Percentiles rank a stretch among this genome's conserved stretches.
Evolutionary conservation across 2,329 filamentous ascomycete species (phyloP).

Genomic region (Exophiala lecanii-corni): DNA sequence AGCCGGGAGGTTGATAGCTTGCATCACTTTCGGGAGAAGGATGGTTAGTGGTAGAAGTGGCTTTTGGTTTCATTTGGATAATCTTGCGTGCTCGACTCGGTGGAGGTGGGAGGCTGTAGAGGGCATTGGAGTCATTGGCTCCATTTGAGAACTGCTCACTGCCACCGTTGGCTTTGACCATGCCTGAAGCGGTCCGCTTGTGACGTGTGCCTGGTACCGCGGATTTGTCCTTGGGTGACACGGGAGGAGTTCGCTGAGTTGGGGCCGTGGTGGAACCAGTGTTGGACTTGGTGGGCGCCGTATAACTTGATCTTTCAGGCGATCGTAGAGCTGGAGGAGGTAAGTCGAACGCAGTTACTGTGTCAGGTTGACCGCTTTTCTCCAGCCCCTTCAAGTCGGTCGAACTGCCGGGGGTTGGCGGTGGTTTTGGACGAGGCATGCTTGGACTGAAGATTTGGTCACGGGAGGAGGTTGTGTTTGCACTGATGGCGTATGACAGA

Average conservation of each 20-base stretch:
- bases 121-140: constrained; percentile 50
- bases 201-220: constrained; percentile 16
- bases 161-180: constrained; percentile 23
- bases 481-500: background rate
- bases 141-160: constrained; percentile 20
- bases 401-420: constrained; percentile 74
- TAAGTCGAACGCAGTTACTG: constrained; percentile 68
- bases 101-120: constrained; percentile 81
- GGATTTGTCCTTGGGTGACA: constrained; percentile 29
- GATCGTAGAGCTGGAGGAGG: constrained; percentile 66
- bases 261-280: constrained; percentile 46
- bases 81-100: constrained; percentile 91
- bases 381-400: constrained; percentile 73
- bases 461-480: background rate
- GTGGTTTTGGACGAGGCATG: constrained; percentile 64
- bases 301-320: constrained; percentile 42
- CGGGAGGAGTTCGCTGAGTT: constrained; percentile 29
- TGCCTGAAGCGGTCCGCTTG: constrained; percentile 25
- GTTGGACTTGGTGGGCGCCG: constrained; percentile 47
- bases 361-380: constrained; percentile 19
- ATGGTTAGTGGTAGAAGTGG: constrained; percentile 44
- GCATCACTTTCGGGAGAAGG: constrained; percentile 16
- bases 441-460: background rate
- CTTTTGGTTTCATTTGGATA: constrained; percentile 87
- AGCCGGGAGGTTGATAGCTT: constrained; percentile 21